Evolutionary conservation across 768 basidiomycete genomes (phyloP).

Genomic region (Hericium rajendrae): DNA sequence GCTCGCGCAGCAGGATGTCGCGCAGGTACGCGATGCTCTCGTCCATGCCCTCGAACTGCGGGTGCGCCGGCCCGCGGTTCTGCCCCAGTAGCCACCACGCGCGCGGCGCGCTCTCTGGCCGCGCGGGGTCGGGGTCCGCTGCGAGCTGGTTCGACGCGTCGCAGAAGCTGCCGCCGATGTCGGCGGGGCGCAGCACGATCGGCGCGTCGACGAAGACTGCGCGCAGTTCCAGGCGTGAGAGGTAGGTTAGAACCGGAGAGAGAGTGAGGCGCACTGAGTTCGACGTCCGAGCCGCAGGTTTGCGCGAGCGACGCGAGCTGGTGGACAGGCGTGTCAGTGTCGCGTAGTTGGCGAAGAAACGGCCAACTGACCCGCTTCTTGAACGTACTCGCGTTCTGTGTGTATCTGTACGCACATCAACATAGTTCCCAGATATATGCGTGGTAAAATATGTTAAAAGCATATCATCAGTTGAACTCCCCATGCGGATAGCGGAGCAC

Average conservation of each 20-base stretch:
- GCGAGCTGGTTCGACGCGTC: slow-evolving; percentile 18
- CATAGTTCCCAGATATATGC: too few species aligned
- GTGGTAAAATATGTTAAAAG: too few species aligned
- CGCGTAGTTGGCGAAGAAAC: neutral
- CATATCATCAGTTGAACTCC: too few species aligned
- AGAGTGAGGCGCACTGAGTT: slow-evolving; percentile 37
- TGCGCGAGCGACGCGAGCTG: slow-evolving; percentile 67
- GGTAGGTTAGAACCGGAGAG: neutral
- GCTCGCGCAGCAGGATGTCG: slow-evolving; percentile 46
- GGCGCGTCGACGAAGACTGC: slow-evolving; percentile 72
- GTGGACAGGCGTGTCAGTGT: neutral
- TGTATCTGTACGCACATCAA: slow-evolving; percentile 31
- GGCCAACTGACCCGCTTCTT: slow-evolving; percentile 48
- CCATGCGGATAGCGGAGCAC: neutral
- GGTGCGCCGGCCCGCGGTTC: slow-evolving; percentile 31
- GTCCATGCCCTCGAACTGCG: slow-evolving; percentile 43
- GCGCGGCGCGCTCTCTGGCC: slow-evolving; percentile 44
- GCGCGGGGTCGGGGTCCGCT: slow-evolving; percentile 31
- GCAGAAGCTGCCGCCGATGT: slow-evolving; percentile 31
- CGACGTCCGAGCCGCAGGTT: slow-evolving; percentile 48
- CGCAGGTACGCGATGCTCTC: slow-evolving; percentile 45
- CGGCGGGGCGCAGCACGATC: slow-evolving; percentile 54
- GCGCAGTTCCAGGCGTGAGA: neutral
- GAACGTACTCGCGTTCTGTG: slow-evolving; percentile 60
- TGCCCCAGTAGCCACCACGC: slow-evolving; percentile 57